Conservation (phyloP, 176 grass and related monocot species). For the Calamus simplicifolius region DNA sequence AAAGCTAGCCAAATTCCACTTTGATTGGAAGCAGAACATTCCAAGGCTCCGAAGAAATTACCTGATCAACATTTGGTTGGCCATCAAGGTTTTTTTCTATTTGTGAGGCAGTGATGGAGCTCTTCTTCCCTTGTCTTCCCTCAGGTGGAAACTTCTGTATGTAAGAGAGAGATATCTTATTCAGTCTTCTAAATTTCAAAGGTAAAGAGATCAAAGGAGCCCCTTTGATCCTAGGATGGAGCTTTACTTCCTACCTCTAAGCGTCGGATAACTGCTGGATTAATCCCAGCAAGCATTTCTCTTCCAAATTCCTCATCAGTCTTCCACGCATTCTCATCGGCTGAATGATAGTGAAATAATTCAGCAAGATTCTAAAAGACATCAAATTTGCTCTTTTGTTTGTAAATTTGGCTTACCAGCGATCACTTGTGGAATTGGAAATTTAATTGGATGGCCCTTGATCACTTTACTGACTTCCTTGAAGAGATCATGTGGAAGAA, state of each 20-base stretch:
- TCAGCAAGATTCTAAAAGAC: too few relatives aligned
- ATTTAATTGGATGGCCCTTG: slow-evolving; percentile 56
- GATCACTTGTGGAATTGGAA: slow-evolving; percentile 74
- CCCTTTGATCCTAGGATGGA: neutral
- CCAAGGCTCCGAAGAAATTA: neutral
- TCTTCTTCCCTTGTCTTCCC: slow-evolving; percentile 36
- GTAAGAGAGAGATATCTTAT: neutral
- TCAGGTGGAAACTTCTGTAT: slow-evolving; percentile 58
- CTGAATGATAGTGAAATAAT: slow-evolving; percentile 12
- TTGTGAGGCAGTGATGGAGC: slow-evolving; percentile 32
- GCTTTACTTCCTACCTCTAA: slow-evolving; percentile 28
- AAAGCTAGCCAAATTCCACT: too few relatives aligned
- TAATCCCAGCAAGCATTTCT: slow-evolving; percentile 90
- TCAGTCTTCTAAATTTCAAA: too few relatives aligned
- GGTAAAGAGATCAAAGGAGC: neutral
- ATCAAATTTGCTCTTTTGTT: too few relatives aligned
- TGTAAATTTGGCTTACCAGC: slow-evolving; percentile 27
- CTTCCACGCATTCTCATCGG: slow-evolving; percentile 58
- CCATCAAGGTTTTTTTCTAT: too few relatives aligned
- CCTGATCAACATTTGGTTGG: too few relatives aligned
- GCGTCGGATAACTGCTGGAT: slow-evolving; percentile 60
- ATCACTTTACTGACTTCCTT: slow-evolving; percentile 43
- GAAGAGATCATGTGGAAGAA: slow-evolving; percentile 51
- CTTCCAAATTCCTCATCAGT: slow-evolving; percentile 83
- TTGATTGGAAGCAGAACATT: too few relatives aligned